Percentiles rank a stretch among this genome's conserved stretches.
Evolutionary conservation across 305 asterid genomes (phyloP).

Genomic region (Solanum hybrid): DNA sequence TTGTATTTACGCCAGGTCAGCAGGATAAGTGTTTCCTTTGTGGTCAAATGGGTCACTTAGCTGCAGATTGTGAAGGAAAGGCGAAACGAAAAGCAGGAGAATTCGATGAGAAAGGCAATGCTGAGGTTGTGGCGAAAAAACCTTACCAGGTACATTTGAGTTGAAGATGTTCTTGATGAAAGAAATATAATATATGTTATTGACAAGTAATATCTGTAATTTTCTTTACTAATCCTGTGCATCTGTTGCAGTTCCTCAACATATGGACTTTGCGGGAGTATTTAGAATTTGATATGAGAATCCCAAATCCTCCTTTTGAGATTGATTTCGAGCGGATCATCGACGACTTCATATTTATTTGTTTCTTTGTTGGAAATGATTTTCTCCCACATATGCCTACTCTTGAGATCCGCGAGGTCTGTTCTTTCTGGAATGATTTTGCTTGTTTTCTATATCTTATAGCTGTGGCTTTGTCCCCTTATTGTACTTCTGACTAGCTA

Average conservation of each 20-base stretch:
- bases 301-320: slow-evolving; percentile 79
- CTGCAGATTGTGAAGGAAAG: slow-evolving; percentile 89
- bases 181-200: not conserved
- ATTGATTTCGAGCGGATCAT: slow-evolving; percentile 73
- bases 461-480: not conserved
- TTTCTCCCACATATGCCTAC: slow-evolving; percentile 99
- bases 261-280: slow-evolving; percentile 97
- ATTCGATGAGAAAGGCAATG: slow-evolving; percentile 89
- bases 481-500: not conserved
- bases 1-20: slow-evolving; percentile 85
- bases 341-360: slow-evolving; percentile 91
- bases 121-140: slow-evolving; percentile 66
- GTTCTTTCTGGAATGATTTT: slow-evolving; percentile 9
- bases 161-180: not conserved
- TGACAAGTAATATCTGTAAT: not conserved
- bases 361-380: slow-evolving; percentile 98
- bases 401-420: slow-evolving; percentile 98
- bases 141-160: slow-evolving; percentile 64
- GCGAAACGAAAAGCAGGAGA: slow-evolving; percentile 92
- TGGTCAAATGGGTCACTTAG: slow-evolving; percentile 97
- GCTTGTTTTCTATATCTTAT: not conserved
- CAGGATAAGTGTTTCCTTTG: slow-evolving; percentile 93
- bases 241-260: slow-evolving; percentile 67
- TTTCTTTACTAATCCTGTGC: not conserved
- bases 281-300: slow-evolving; percentile 83